Base-by-base conservation (phyloP, 306 rosid genomes). In the Cucumis melo region DNA sequence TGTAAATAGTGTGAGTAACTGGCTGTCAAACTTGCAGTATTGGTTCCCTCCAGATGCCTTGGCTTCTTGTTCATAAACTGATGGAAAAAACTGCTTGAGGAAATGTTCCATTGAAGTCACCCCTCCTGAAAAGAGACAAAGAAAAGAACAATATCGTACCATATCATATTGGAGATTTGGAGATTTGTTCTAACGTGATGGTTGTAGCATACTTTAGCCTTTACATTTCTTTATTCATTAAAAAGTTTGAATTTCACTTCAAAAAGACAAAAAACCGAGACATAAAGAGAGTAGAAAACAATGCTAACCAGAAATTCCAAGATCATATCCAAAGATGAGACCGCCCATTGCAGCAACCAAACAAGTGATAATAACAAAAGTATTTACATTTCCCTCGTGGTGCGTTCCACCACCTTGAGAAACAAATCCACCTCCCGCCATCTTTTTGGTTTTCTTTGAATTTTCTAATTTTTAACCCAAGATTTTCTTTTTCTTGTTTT, bases 261-360 rank as follows among this genome's bases (percentile, higher is more conserved):
- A 67, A 10, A 67, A 50, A 19, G 8, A 8, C 6, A 27, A 38
- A 8, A 50, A 54, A 54, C 23, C 10, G 12, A 46, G 17, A 46
- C 16, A 2, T 46, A 12, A 54, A 9, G 5, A 16, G 23, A 48
- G 53, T 19, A 12, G 17, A 34, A 63, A 36, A 36, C 13, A 50
- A 9, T 29, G 6, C 8, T 3, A 67, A 83, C 87, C 87, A 80
- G 84, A 79, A 51, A 83, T 83, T 64, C 86, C 86, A 55, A 83
- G 51, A 56, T 86, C 89, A 34, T 86, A 86, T 41, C 89, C 89
- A 50, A 83, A 83, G 66, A 88, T 70, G 62, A 88, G 87, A 73
- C 91, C 91, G 0, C 88, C 91, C 81, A 71, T 78, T 10, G 87
- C 83, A 16, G 91, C 91, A 38, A 83, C 85, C 41, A 70, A 3